Conservation (phyloP, 2,329 filamentous ascomycete genomes). For the Onygena corvina region DNA sequence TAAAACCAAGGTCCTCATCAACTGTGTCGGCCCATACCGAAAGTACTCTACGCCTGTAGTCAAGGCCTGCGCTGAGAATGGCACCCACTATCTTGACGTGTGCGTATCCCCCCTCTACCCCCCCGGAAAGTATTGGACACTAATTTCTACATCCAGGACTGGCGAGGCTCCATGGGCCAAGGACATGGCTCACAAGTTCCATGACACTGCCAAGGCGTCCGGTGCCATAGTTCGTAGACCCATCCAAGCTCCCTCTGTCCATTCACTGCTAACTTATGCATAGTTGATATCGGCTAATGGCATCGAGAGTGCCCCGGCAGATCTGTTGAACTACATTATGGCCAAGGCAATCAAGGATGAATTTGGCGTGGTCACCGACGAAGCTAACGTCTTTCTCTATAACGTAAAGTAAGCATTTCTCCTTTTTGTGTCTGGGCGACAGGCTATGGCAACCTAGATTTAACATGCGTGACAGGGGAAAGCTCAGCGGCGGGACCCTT, state of each 20-base stretch:
- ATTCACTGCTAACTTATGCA: constrained; percentile 13
- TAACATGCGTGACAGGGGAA: constrained; percentile 12
- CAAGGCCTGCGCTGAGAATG: constrained; percentile 50
- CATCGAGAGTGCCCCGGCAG: constrained; percentile 50
- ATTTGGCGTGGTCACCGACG: constrained; percentile 38
- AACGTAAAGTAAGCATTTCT: constrained; percentile 38
- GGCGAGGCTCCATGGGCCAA: constrained; percentile 54
- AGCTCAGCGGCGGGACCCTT: constrained; percentile 50
- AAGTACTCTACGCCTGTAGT: constrained; percentile 53
- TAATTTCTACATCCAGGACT: constrained; percentile 31
- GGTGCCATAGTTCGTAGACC: constrained; percentile 44
- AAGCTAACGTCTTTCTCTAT: constrained; percentile 43
- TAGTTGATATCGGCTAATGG: constrained; percentile 50
- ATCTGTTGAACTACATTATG: constrained; percentile 43
- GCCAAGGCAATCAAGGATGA: constrained; percentile 43
- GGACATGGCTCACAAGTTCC: constrained; percentile 50
- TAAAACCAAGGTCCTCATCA: constrained; percentile 48
- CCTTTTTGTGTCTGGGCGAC: neutral
- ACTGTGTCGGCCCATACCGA: constrained; percentile 52
- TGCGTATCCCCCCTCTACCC: constrained; percentile 16
- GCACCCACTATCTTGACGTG: constrained; percentile 57
- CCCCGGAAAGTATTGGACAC: neutral
- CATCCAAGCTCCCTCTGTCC: neutral
- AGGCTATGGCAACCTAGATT: neutral
- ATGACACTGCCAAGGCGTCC: constrained; percentile 46